Evolutionary conservation across 2,329 filamentous ascomycete genomes (phyloP), one percentile per base, ranked within the genome.

Genomic region (Ilyonectria sp.): DNA sequence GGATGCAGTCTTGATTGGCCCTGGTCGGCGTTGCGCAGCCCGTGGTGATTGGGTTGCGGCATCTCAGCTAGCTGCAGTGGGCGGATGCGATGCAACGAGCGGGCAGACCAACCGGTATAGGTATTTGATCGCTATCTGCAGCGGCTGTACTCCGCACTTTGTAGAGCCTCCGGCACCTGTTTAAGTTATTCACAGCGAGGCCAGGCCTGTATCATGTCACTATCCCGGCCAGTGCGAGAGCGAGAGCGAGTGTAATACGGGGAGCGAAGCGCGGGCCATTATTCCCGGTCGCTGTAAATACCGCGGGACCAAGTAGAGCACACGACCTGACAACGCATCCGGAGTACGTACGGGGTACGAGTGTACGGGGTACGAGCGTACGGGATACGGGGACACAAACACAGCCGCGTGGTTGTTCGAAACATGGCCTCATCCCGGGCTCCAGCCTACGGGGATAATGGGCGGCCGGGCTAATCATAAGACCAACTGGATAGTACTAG

Each of bases 41-140:
- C 53, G 40, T 56, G 47, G 35, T 64, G 65, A 68, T 68, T 68
- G 61, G 65, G 50, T 65, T 68, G 50, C 35, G 57, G 46, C 46
- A 64, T 60, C 60, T 56, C 50, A 64, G 65, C 56, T 61, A 57
- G 63, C 52, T 61, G 65, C 56, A 58, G 56, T 60, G 26, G 61
- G 53, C 52, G 26, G 57, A 53, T 68, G 65, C 60, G 46, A 59
- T 66, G 58, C 63, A 56, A 58, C 60, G 54, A 63, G 56, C 63
- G 29, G 57, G 33, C 35, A 57, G 40, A 50, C 46, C 13, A 17
- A 53, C 17, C 6, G 19, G 54, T 26, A 40, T 47, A 43, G 40
- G 26, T 26, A 43, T n/a, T 43, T 43, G 15, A n/a, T 17, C 15
- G 15, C 40, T 43, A n/a, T 43, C 40, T n/a, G 17, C 17, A 43